Conservation (phyloP, 164 flowering plant genomes). For the Kalanchoe fedtschenkoi region DNA sequence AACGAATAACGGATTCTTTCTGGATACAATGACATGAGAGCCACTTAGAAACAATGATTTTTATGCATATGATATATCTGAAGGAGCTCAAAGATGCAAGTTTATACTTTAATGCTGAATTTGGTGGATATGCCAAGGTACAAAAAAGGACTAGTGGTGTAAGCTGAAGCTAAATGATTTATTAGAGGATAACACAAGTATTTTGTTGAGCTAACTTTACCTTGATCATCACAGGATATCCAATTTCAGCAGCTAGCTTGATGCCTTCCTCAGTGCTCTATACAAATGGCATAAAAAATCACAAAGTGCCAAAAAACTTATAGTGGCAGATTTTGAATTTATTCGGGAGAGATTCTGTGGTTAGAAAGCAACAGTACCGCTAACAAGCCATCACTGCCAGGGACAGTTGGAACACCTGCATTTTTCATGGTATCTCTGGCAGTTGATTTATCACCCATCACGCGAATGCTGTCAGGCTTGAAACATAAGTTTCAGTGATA, state of each 20-base stretch:
- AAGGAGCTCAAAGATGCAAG: too few species aligned
- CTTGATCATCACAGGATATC: slow-evolving; percentile 98
- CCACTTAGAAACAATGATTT: too few species aligned
- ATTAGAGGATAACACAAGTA: too few species aligned
- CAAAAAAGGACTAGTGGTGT: too few species aligned
- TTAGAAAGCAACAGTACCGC: slow-evolving; percentile 40
- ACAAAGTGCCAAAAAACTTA: not conserved
- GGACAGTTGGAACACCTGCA: slow-evolving; percentile 99
- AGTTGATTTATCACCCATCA: slow-evolving; percentile 98
- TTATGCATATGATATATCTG: too few species aligned
- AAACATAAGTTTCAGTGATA: not conserved
- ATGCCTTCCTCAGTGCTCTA: slow-evolving; percentile 90
- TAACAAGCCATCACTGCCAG: slow-evolving; percentile 92
- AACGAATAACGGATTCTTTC: too few species aligned
- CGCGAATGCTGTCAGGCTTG: slow-evolving; percentile 89
- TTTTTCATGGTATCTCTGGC: slow-evolving; percentile 97
- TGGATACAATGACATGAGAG: too few species aligned
- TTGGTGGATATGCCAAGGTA: too few species aligned
- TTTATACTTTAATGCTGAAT: too few species aligned
- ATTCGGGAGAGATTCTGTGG: not conserved
- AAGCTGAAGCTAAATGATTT: too few species aligned
- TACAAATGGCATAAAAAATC: not conserved
- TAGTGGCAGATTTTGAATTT: not conserved
- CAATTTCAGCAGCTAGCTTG: slow-evolving; percentile 76
- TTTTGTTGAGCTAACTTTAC: slow-evolving; percentile 23